Base-by-base conservation (phyloP, 495 filamentous ascomycete species). In the Eremomyces bilateralis region DNA sequence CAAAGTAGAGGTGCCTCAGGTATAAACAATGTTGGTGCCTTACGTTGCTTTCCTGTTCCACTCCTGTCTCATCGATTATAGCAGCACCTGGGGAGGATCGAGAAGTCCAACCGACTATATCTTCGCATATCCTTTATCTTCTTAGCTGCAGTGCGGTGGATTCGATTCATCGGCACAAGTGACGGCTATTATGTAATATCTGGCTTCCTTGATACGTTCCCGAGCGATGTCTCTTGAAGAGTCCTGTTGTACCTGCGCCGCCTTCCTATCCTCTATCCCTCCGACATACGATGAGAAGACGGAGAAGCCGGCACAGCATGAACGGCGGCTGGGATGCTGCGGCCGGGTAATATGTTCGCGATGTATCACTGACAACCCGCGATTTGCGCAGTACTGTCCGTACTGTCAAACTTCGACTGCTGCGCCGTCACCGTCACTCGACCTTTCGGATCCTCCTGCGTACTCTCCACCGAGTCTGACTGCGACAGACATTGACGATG, bases 311-410 rank as follows among this genome's bases (percentile, higher is more conserved):
- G 47, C 59, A 8, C 51, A 57, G 2, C 46, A 56, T 19, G 53
- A 70, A 44, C 54, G 67, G 6, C 53, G 51, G 22, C 53, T 75
- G 29, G 55, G 59, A 28, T 83, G 78, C 52, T 84, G 78, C 45
- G 53, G 52, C 20, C 61, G 79, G 29, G 52, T 61, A 6, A 76
- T 82, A 41, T 83, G 79, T 46, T 62, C 65, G 2, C 53, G 53
- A 27, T 85, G 79, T 56, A 67, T 76, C 40, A 49, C 58, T 39
- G 72, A 58, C 29, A 83, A 83, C 46, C 56, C 56, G 15, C 69
- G 78, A 15, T 82, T 82, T 52, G 60, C 59, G 21, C 58, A 54
- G 15, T 82, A 83, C 53, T 83, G 78, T 49, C 66, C 65, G 1
- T 71, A 63, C 45, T 71, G 66, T 36, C 66, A 71, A 47, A 51